A percentile compares a stretch with the other conserved stretches of the same genome.
Conservation (phyloP, 2,329 filamentous ascomycete genomes). For the Bisporella sp. region DNA sequence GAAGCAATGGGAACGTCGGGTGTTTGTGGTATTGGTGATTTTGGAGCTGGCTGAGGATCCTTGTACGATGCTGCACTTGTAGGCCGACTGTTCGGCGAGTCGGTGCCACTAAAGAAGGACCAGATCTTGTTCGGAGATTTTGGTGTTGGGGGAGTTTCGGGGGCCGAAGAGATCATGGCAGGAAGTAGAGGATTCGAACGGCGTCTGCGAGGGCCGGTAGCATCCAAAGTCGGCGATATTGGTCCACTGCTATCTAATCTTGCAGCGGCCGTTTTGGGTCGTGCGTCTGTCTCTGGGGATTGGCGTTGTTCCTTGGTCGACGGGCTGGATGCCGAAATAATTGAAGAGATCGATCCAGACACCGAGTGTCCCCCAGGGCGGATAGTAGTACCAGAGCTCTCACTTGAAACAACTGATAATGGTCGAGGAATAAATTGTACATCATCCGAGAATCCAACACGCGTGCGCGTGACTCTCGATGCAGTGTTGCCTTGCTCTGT, state of each 20-base stretch:
- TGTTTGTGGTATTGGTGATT: slow-evolving; percentile 2
- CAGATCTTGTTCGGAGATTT: slow-evolving; percentile 27
- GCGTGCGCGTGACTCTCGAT: background rate
- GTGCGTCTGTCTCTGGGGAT: slow-evolving; percentile 36
- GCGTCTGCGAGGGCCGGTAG: slow-evolving; percentile 32
- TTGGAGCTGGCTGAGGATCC: slow-evolving; percentile 21
- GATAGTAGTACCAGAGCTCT: slow-evolving; percentile 72
- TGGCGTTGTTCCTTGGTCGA: slow-evolving; percentile 34
- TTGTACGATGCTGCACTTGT: slow-evolving; percentile 34
- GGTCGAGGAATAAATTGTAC: slow-evolving; percentile 79
- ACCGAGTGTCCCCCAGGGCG: slow-evolving; percentile 61
- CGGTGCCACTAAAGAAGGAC: slow-evolving; percentile 27
- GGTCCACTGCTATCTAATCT: slow-evolving; percentile 41
- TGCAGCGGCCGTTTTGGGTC: slow-evolving; percentile 67
- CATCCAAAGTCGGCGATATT: slow-evolving; percentile 32
- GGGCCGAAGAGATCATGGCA: slow-evolving; percentile 18
- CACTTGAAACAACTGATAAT: slow-evolving; percentile 75
- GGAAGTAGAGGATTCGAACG: slow-evolving; percentile 53
- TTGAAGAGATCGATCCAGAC: slow-evolving; percentile 66
- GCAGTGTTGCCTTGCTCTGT: background rate
- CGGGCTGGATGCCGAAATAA: slow-evolving; percentile 49
- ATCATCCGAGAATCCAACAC: slow-evolving; percentile 56
- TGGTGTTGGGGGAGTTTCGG: slow-evolving; percentile 22
- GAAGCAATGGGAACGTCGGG: slow-evolving; percentile 18
- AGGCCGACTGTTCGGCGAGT: slow-evolving; percentile 40